These are phyloP conservation scores for Melaleuca quinquenervia DNA, from an alignment of 345 rosid species.

Conservation along the genomic window DNA sequence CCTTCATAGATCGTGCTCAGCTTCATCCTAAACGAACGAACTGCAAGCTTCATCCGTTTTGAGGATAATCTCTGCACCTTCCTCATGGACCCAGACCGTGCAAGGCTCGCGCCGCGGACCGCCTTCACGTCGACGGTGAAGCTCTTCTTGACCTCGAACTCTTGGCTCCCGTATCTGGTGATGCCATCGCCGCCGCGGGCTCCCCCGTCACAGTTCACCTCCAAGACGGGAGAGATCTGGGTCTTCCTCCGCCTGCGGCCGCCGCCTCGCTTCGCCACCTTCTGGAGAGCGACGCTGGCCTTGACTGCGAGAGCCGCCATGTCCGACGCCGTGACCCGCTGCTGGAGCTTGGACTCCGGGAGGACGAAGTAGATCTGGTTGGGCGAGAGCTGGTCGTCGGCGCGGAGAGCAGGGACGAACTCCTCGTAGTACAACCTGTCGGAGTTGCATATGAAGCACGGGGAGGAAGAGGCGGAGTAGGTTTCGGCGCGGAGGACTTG, in stretches of 20 bases:
- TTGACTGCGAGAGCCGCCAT: slow-evolving; percentile 95
- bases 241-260: slow-evolving; percentile 13
- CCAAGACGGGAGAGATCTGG: slow-evolving; percentile 41
- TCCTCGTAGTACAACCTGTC: neutral
- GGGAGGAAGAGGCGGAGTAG: slow-evolving; percentile 5
- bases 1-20: slow-evolving; percentile 77
- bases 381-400: neutral
- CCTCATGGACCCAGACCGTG: slow-evolving; percentile 53
- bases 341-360: slow-evolving; percentile 53
- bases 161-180: neutral
- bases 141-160: neutral
- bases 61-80: slow-evolving; percentile 47
- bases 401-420: neutral
- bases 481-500: slow-evolving; percentile 42
- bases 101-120: neutral
- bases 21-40: slow-evolving; percentile 59
- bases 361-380: slow-evolving; percentile 32
- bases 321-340: slow-evolving; percentile 51
- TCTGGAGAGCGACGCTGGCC: slow-evolving; percentile 70
- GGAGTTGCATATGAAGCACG: neutral
- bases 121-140: neutral
- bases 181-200: neutral
- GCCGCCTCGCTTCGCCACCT: slow-evolving; percentile 4
- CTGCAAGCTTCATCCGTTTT: slow-evolving; percentile 58
- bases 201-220: neutral